Evolutionary conservation across 2,329 filamentous ascomycete species (phyloP), one percentile per base, ranked within the genome.

Genomic region (Phialocephala sp.): DNA sequence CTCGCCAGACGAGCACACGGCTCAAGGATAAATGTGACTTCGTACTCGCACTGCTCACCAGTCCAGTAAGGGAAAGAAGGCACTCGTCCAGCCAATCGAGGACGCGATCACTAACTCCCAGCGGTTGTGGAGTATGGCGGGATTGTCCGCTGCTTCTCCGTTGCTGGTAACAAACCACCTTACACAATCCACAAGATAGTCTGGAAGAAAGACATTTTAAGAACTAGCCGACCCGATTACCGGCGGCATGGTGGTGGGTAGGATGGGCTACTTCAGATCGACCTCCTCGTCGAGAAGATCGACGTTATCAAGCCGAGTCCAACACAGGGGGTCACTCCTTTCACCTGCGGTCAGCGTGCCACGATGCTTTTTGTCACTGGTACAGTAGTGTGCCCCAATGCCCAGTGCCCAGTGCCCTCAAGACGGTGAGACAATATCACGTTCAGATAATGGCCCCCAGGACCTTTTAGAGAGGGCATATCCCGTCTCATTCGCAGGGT

Each of bases 101-200:
- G n/a, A 4, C 11, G 15, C 9, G 0, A 37, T 52, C 32, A 35
- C 20, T 32, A 20, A 32, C 39, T 54, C 35, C 45, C 59, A 65
- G 59, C 45, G 54, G 22, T 59, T 60, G 39, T 35, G 27, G 50
- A 54, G 37, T 24, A 58, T n/a, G 47, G 66, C 66, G 68, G 68
- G 66, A 68, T 62, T 62, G 57, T 27, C 66, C 68, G 66, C 59
- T 62, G 22, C 59, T 61, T 62, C 37, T 22, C 66, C 68, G 66
- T 55, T 59, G 24, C 60, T 59, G 65, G 65, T 66, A 66, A 64
- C 61, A 56, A 60, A 60, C 68, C 63, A 65, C 22, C 50, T 54
- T 54, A 54, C 50, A 32, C 50, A 35, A 32, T n/a, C 24, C 50
- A 54, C 6, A 54, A 32, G 50, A 54, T 54, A 35, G 24, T 35